Base-by-base conservation (phyloP, 441 rosid genomes). In the Gossypium trilobum region DNA sequence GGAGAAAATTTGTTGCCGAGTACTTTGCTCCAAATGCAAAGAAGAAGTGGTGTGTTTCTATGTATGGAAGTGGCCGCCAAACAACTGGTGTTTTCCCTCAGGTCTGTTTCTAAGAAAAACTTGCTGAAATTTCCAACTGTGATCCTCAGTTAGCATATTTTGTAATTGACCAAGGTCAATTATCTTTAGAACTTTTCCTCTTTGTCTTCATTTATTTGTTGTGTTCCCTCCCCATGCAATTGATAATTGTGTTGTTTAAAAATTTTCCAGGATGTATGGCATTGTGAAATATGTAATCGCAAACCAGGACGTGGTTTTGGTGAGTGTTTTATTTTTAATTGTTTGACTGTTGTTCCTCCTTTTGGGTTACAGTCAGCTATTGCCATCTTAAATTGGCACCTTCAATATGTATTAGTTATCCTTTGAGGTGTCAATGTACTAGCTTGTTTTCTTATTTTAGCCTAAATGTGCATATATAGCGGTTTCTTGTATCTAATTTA, bases 261-360 rank as follows among this genome's bases (percentile, higher is more conserved):
- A 77, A 79, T 72, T 51, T 78, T 86, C 80, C 90, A 95, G 98
- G 99, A 92, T 75, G 92, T 86, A 78, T 95, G 98, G 99, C 98
- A 93, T 77, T 95, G 98, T 83, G 99, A 91, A 80, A 95, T 95
- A 79, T 95, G 99, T 81, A 91, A 89, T 73, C 92, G 95, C 67
- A 92, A 90, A 86, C 98, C 99, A 25, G 98, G 99, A 61, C 95
- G 99, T 78, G 99, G 99, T 60, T 92, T 95, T 79, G 99, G 99
- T 95, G 88, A 71, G 90, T 60, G 63, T 14, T 27, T 59, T 56
- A 59, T 5, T 50, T 5, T 4, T 54, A 33, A 33, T 33, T 33
- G 42, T 57, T 23, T 23, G 8, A 11, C 33, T 13, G 2, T 33
- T 57, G 0, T 57, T 57, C 63, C 5, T 58, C 11, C 36, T 13